Percentiles rank a stretch among this genome's conserved stretches.
Conservation (phyloP, 2,329 filamentous ascomycete species). For the Penicillium fuscoglaucum region DNA sequence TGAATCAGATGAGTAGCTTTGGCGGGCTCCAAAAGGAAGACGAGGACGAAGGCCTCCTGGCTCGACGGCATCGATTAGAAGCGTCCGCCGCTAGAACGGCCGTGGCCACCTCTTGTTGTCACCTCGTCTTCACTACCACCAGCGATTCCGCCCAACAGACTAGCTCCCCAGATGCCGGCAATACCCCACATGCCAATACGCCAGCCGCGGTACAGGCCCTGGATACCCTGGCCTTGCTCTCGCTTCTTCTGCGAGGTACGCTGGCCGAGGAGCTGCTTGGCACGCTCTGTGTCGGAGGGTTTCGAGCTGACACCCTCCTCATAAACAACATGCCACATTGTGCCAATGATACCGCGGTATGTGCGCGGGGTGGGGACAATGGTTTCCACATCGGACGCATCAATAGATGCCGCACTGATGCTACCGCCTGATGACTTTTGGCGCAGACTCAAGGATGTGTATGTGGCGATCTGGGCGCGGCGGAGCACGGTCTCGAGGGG, state of each 20-base stretch:
- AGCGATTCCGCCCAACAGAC: conserved; percentile 43
- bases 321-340: conserved; percentile 81
- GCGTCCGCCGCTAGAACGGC: conserved; percentile 31
- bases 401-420: conserved; percentile 23
- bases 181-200: conserved; percentile 57
- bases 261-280: conserved; percentile 36
- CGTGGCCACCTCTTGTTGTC: conserved; percentile 26
- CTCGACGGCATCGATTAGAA: conserved; percentile 26
- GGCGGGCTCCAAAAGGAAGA: background rate
- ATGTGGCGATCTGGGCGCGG: conserved; percentile 77
- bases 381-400: conserved; percentile 57
- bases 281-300: conserved; percentile 48
- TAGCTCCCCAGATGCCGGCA: conserved; percentile 56
- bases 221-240: conserved; percentile 55
- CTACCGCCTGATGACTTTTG: conserved; percentile 33
- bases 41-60: background rate
- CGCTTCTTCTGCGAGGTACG: conserved; percentile 45
- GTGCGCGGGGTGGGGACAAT: conserved; percentile 73
- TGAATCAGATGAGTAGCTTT: background rate
- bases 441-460: conserved; percentile 56
- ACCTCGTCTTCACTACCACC: conserved; percentile 40
- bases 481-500: conserved; percentile 90
- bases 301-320: conserved; percentile 67
- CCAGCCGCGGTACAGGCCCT: conserved; percentile 60
- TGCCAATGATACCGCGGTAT: conserved; percentile 85